phyloP scores from a whole-genome alignment of 257 asterid genomes.

The Scutellaria galericulata region DNA sequence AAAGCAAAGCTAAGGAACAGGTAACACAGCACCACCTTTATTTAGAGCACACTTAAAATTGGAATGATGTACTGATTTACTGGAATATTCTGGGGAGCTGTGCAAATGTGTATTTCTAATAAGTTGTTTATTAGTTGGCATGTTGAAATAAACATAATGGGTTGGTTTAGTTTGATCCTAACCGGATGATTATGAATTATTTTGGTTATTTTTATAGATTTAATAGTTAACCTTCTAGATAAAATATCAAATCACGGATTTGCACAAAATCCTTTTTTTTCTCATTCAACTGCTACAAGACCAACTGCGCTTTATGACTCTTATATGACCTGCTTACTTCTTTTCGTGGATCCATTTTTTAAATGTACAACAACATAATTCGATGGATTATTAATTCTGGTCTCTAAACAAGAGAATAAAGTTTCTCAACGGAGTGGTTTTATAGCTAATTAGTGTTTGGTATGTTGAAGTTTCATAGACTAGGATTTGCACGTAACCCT shows the following conservation, averaged over 20 bases:
- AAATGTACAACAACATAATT: neutral
- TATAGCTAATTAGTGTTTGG: slow-evolving; percentile 5
- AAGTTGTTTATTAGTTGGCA: no score
- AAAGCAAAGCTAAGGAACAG: slow-evolving; percentile 89
- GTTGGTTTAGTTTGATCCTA: no score
- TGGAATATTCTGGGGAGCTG: slow-evolving; percentile 9
- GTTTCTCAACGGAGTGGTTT: neutral
- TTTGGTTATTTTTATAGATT: no score
- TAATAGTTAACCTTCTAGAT: no score
- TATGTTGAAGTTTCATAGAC: neutral
- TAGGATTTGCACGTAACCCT: neutral
- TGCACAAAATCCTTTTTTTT: no score
- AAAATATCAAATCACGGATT: no score
- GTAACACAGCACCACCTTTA: slow-evolving; percentile 43
- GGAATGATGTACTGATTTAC: neutral
- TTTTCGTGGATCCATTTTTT: neutral
- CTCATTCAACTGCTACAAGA: no score
- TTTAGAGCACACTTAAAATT: neutral
- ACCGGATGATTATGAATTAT: no score
- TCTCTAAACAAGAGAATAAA: neutral
- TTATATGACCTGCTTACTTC: neutral
- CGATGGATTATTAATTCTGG: neutral
- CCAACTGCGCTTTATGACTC: neutral
- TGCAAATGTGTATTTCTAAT: neutral
- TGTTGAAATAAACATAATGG: no score